These are phyloP conservation scores for Aspergillus sp. DNA, from an alignment of 2,329 filamentous ascomycete species.

Conservation along the genomic window DNA sequence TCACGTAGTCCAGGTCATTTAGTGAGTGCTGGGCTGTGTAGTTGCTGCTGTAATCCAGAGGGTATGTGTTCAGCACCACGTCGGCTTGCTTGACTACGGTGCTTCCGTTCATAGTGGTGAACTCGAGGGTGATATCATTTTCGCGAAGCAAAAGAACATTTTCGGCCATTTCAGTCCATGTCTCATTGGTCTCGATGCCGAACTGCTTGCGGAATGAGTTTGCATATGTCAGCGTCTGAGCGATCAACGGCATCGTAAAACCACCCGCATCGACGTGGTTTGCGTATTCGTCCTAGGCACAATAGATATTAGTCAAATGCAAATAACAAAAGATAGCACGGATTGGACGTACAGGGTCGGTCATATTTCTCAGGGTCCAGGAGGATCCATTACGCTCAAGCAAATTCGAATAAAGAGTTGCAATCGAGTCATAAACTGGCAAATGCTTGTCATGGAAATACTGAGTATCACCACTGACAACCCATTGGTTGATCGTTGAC, in stretches of 20 bases:
- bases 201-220: constrained; percentile 56
- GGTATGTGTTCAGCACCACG: constrained; percentile 62
- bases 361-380: constrained; percentile 58
- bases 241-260: constrained; percentile 61
- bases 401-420: constrained; percentile 57
- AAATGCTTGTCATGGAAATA: constrained; percentile 54
- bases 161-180: constrained; percentile 52
- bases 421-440: constrained; percentile 61
- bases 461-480: constrained; percentile 54
- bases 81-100: constrained; percentile 67
- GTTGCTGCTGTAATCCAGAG: constrained; percentile 56
- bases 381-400: constrained; percentile 55
- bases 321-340: neutral
- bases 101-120: constrained; percentile 61
- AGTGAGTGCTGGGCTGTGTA: constrained; percentile 46
- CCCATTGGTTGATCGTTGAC: constrained; percentile 57
- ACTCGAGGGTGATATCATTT: constrained; percentile 61
- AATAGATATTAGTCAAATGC: too few species aligned
- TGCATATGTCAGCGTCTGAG: constrained; percentile 51
- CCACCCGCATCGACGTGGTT: constrained; percentile 64
- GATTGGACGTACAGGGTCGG: constrained; percentile 56
- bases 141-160: constrained; percentile 55
- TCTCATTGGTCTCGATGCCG: constrained; percentile 51
- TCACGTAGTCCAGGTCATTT: constrained; percentile 58
- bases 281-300: constrained; percentile 58